Base-by-base conservation (phyloP, 2,329 filamentous ascomycete species). In the Pseudogymnoascus pannorum region DNA sequence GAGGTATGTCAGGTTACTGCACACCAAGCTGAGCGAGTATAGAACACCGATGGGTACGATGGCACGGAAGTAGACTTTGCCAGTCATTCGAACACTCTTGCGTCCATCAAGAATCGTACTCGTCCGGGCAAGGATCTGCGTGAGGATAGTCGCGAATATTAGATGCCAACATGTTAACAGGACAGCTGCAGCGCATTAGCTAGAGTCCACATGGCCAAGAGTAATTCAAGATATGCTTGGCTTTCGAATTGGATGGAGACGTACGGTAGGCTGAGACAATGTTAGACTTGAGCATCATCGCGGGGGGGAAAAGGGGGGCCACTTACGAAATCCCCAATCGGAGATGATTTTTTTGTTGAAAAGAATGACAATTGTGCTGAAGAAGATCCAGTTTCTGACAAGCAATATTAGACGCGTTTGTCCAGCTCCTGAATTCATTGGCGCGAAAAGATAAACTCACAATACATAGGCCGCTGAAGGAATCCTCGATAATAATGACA, bases 341-440 rank as follows among this genome's bases (percentile, higher is more conserved):
- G 90, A 85, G 63, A 96, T 82, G 58, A 96, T 84, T 84, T 88
- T 92, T 78, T 96, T 96, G 81, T 96, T 96, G 81, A 95, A 95
- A 64, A 96, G 78, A 71, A 96, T 95, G 64, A 92, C 91, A 69
- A 84, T 80, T 66, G 91, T 93, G 69, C 89, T 94, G 72, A 94
- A 84, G 67, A 90, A 81, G 67, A 96, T 95, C 91, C 91, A 96
- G 70, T 84, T 82, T 60, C 29, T 36, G 16, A 87, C 83, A 73
- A 14, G 18, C 22, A 29, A n/a, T 29, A 42, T 48, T 42, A 51
- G 58, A 57, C 5, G n/a, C 58, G 4, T 48, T 26, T 22, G 14
- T 14, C 58, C 1, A 16, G 20, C 20, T 57, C 8, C 3, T n/a
- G 58, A 3, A 31, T 5, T 22, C 26, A 24, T 31, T 58, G 31